phyloP scores from a whole-genome alignment of 306 rosid species.

The Corylus americana region DNA sequence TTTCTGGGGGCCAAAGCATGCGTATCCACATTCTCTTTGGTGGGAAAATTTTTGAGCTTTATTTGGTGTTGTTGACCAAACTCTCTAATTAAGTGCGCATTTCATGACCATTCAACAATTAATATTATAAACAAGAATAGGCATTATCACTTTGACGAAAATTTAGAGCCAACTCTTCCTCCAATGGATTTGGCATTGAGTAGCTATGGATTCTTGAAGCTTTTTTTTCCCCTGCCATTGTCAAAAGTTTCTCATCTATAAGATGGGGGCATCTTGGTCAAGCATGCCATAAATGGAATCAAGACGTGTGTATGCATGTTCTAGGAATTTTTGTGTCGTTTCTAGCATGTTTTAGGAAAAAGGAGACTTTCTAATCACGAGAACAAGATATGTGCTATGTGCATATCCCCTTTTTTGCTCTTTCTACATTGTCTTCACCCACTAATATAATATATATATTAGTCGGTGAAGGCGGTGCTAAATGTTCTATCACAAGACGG shows the following conservation, averaged over 20 bases:
- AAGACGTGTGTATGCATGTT: conserved; percentile 39
- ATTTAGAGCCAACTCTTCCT: conserved; percentile 23
- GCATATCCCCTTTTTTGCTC: conserved; percentile 52
- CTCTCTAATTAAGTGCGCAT: conserved; percentile 52
- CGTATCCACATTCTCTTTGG: conserved; percentile 39
- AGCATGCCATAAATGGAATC: conserved; percentile 32
- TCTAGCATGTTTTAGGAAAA: conserved; percentile 12
- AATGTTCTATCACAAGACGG: too few relatives aligned
- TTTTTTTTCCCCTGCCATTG: conserved; percentile 19
- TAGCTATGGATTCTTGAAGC: conserved; percentile 38
- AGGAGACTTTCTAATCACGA: conserved; percentile 25
- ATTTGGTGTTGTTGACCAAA: conserved; percentile 27
- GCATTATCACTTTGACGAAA: conserved; percentile 46
- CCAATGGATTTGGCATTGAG: conserved; percentile 50
- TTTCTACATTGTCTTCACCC: conserved; percentile 37
- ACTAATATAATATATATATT: conserved; percentile 26
- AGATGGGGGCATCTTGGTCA: conserved; percentile 6
- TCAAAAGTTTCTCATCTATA: conserved; percentile 28
- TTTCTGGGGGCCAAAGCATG: conserved; percentile 34
- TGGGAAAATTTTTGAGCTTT: conserved; percentile 29
- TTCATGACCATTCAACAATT: conserved; percentile 33
- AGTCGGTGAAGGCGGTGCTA: too few relatives aligned
- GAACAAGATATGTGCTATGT: conserved; percentile 26
- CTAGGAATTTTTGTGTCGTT: conserved; percentile 21
- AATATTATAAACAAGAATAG: conserved; percentile 20